Percentiles rank a stretch among this genome's conserved stretches.
Conservation (phyloP, 1,284 basidiomycete species). For the Trametes pubescens region DNA sequence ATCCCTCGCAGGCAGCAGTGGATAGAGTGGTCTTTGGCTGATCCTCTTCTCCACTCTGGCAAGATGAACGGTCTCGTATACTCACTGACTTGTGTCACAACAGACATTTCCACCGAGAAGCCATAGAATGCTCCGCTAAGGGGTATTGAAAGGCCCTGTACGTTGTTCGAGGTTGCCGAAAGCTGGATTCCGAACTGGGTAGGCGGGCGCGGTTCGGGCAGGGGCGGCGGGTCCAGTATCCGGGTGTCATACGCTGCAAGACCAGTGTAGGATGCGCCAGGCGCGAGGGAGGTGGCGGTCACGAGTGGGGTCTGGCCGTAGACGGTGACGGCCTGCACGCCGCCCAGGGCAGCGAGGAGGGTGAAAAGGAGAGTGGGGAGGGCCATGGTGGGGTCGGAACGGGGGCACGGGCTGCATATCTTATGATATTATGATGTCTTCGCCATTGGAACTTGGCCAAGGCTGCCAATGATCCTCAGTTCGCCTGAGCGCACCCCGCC, state of each 20-base stretch:
- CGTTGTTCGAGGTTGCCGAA: slow-evolving; percentile 34
- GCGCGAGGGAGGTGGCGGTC: slow-evolving; percentile 31
- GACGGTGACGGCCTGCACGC: slow-evolving; percentile 38
- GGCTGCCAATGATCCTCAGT: slow-evolving; percentile 2
- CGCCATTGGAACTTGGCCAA: slow-evolving; percentile 7
- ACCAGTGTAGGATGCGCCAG: slow-evolving; percentile 48
- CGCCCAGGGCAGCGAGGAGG: slow-evolving; percentile 31
- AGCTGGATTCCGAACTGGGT: slow-evolving; percentile 44
- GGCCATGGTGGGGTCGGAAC: slow-evolving; percentile 26
- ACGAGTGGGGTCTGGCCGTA: slow-evolving; percentile 35
- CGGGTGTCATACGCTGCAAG: slow-evolving; percentile 31
- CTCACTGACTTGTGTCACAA: slow-evolving; percentile 69
- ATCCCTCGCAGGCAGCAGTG: too few species aligned
- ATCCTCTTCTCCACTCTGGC: not conserved
- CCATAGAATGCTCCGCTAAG: slow-evolving; percentile 71
- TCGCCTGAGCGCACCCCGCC: slow-evolving; percentile 7
- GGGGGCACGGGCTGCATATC: slow-evolving; percentile 2
- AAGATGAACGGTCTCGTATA: slow-evolving; percentile 34
- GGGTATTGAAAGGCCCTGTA: slow-evolving; percentile 56
- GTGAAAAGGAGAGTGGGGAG: slow-evolving; percentile 36
- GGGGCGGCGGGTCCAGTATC: slow-evolving; percentile 30
- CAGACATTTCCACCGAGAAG: slow-evolving; percentile 78
- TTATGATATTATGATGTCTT: not conserved
- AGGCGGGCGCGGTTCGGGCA: slow-evolving; percentile 27
- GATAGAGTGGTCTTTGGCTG: too few species aligned